A percentile compares a stretch with the other conserved stretches of the same genome.
These are phyloP conservation scores for Dactylonectria macrodidyma DNA, from an alignment of 2,329 filamentous ascomycete genomes.

Conservation along the genomic window DNA sequence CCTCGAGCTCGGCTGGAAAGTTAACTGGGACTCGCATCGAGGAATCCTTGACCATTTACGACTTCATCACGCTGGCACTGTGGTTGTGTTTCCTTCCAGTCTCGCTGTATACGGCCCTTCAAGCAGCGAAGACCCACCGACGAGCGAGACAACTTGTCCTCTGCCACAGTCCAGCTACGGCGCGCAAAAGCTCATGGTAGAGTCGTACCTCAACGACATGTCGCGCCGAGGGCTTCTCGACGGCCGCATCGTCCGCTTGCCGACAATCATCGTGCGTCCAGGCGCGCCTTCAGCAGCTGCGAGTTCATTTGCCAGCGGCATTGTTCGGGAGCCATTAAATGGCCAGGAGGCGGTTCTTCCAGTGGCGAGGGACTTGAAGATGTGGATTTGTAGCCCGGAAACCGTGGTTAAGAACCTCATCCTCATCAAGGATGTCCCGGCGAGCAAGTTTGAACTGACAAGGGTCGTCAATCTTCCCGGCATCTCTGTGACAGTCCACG, in stretches of 20 bases:
- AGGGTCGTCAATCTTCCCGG: constrained; percentile 68
- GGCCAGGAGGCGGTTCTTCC: constrained; percentile 63
- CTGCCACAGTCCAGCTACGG: constrained; percentile 72
- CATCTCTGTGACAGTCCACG: constrained; percentile 63
- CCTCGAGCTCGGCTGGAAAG: constrained; percentile 66
- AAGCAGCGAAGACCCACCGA: not conserved
- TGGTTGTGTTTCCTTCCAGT: constrained; percentile 70
- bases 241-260: constrained; percentile 69
- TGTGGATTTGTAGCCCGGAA: constrained; percentile 66
- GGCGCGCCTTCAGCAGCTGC: constrained; percentile 73
- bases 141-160: constrained; percentile 47
- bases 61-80: constrained; percentile 58
- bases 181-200: constrained; percentile 73
- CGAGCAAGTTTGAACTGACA: constrained; percentile 53
- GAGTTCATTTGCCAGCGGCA: constrained; percentile 71
- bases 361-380: constrained; percentile 60
- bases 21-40: constrained; percentile 71
- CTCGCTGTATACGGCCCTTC: constrained; percentile 69
- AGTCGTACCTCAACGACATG: constrained; percentile 54
- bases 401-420: constrained; percentile 65
- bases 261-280: constrained; percentile 73
- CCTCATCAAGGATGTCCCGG: constrained; percentile 57
- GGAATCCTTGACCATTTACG: constrained; percentile 67
- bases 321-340: constrained; percentile 68
- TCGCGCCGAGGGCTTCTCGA: constrained; percentile 69